A percentile compares a stretch with the other conserved stretches of the same genome.
Conservation (phyloP, 805 yeast genomes). For the Phaffomyces opuntiae region DNA sequence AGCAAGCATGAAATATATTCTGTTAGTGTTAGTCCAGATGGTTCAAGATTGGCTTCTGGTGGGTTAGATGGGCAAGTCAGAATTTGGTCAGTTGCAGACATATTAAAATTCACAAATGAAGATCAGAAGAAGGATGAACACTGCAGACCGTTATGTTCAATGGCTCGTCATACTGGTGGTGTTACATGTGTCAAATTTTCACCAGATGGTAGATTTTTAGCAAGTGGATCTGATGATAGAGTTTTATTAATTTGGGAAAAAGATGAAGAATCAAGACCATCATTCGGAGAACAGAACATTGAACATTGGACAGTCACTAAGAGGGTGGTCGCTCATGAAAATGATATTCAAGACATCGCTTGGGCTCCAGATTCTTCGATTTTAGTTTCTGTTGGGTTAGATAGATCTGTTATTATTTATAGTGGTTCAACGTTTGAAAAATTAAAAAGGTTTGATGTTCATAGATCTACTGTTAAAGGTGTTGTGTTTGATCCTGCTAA, state of each 20-base stretch:
- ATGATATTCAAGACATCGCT: slow-evolving; percentile 94
- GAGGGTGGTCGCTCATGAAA: slow-evolving; percentile 92
- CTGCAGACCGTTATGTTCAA: slow-evolving; percentile 68
- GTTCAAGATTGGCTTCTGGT: slow-evolving; percentile 83
- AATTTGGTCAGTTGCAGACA: slow-evolving; percentile 71
- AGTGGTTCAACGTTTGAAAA: slow-evolving; percentile 87
- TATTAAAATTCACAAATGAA: slow-evolving; percentile 30
- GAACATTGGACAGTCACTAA: slow-evolving; percentile 95
- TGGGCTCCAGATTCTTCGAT: slow-evolving; percentile 96
- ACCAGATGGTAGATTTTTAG: slow-evolving; percentile 85
- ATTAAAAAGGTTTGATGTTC: slow-evolving; percentile 83
- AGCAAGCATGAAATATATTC: slow-evolving; percentile 82
- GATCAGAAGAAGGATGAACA: slow-evolving; percentile 24
- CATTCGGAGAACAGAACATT: slow-evolving; percentile 70
- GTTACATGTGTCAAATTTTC: slow-evolving; percentile 91
- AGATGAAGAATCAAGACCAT: slow-evolving; percentile 55
- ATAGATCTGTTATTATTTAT: slow-evolving; percentile 90
- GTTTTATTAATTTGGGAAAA: slow-evolving; percentile 89
- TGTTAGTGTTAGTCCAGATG: slow-evolving; percentile 73
- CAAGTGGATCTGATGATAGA: slow-evolving; percentile 93
- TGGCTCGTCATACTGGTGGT: slow-evolving; percentile 95
- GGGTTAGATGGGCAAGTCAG: slow-evolving; percentile 90
- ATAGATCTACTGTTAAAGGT: slow-evolving; percentile 93
- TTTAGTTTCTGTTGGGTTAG: slow-evolving; percentile 90
- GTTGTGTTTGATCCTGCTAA: slow-evolving; percentile 97